phyloP scores from a whole-genome alignment of 2,329 filamentous ascomycete species.

The Parastagonospora avenae region DNA sequence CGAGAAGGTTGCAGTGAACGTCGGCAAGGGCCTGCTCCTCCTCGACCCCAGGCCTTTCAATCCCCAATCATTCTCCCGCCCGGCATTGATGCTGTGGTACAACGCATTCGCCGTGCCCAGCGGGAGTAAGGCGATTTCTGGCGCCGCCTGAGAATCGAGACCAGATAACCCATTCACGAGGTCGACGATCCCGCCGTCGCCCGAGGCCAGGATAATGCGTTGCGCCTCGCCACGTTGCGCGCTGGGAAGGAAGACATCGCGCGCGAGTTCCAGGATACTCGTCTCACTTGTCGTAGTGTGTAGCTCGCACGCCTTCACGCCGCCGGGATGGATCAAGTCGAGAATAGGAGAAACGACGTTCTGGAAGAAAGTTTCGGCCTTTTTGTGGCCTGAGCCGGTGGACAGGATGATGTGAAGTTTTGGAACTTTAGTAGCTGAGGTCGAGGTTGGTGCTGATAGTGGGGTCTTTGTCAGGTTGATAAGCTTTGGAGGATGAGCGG shows the following conservation, averaged over 20 bases:
- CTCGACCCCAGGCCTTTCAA: slow-evolving; percentile 46
- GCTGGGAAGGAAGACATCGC: slow-evolving; percentile 52
- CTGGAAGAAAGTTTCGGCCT: slow-evolving; percentile 48
- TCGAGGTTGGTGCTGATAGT: slow-evolving; percentile 6
- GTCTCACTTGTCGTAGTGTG: slow-evolving; percentile 67
- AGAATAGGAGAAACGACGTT: slow-evolving; percentile 27
- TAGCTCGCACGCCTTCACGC: neutral
- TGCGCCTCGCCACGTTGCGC: slow-evolving; percentile 52
- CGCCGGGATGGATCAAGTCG: neutral
- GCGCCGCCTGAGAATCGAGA: slow-evolving; percentile 49
- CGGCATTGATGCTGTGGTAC: slow-evolving; percentile 51
- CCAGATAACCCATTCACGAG: slow-evolving; percentile 70
- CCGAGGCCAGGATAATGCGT: slow-evolving; percentile 77
- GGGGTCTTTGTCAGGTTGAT: slow-evolving; percentile 25
- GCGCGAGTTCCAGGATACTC: slow-evolving; percentile 69
- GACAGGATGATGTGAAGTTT: slow-evolving; percentile 53
- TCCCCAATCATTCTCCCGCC: slow-evolving; percentile 48
- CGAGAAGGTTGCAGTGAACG: slow-evolving; percentile 53
- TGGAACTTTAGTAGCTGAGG: slow-evolving; percentile 10
- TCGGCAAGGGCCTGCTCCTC: slow-evolving; percentile 45
- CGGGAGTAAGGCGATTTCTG: slow-evolving; percentile 61
- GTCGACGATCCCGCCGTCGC: slow-evolving; percentile 86
- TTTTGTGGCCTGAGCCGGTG: slow-evolving; percentile 50
- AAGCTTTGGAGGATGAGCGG: slow-evolving; percentile 18
- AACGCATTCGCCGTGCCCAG: slow-evolving; percentile 58